phyloP scores from a whole-genome alignment of 202 grass and related monocot species.

The Setaria italica region DNA sequence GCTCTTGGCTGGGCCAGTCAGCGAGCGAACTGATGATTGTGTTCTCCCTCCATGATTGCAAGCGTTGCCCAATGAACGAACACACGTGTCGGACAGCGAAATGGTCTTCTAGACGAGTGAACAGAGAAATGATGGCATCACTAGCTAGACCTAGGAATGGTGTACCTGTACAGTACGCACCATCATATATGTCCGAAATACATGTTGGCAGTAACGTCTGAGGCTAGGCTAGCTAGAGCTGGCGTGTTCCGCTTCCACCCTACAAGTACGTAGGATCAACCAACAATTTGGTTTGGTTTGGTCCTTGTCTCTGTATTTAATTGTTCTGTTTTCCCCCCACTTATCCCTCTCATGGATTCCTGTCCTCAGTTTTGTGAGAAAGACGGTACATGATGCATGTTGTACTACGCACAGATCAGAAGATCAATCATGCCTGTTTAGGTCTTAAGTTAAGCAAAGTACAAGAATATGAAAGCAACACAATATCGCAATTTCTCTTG shows the following conservation, averaged over 20 bases:
- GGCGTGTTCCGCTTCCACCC: not conserved
- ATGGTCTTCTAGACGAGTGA: not conserved
- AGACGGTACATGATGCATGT: not conserved
- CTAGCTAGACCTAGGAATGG: not conserved
- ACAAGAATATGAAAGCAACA: not conserved
- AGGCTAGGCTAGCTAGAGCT: not conserved
- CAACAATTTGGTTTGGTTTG: not conserved
- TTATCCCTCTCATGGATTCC: not conserved
- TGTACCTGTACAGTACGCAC: not conserved
- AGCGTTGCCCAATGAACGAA: not conserved
- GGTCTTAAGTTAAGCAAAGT: not conserved
- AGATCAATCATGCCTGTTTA: not conserved
- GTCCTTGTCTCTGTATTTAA: not conserved
- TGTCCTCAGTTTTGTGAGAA: too few relatives aligned
- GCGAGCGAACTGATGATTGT: not conserved
- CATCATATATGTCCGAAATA: not conserved
- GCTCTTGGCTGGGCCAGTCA: too few relatives aligned
- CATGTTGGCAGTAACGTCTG: not conserved
- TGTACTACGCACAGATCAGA: not conserved
- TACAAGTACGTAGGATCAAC: not conserved
- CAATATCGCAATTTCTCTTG: not conserved
- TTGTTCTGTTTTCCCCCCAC: not conserved
- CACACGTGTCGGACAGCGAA: not conserved
- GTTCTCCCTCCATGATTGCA: conserved; percentile 12
- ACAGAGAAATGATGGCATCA: too few relatives aligned